These are phyloP conservation scores for Cavenderia fasciculata DNA, from an alignment of 78 protist species.

Conservation along the genomic window DNA sequence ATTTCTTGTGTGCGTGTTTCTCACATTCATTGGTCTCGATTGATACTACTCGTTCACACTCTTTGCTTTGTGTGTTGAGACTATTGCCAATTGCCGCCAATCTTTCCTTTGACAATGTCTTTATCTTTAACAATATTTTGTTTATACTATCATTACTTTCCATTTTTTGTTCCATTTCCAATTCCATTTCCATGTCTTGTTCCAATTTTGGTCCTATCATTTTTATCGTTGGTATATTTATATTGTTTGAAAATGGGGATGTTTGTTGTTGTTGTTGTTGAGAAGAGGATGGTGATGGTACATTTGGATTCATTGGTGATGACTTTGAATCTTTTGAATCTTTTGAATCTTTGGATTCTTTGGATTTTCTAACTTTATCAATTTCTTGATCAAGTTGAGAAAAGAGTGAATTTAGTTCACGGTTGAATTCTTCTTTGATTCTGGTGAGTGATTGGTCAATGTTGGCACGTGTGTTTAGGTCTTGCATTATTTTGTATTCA, in stretches of 20 bases:
- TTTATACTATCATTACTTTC: not conserved
- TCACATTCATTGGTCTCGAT: conserved; percentile 51
- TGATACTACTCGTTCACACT: conserved; percentile 20
- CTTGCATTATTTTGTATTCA: conserved; percentile 18
- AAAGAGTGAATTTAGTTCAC: not conserved
- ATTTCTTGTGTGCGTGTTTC: conserved; percentile 31
- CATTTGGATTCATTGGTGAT: not conserved
- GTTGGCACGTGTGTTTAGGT: conserved; percentile 14
- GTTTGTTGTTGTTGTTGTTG: not conserved
- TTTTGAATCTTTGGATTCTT: not conserved
- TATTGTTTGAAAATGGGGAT: not conserved
- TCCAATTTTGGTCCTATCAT: not conserved
- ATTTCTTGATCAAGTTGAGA: conserved; percentile 11
- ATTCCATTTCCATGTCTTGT: not conserved
- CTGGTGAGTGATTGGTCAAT: conserved; percentile 10
- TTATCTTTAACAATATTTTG: conserved; percentile 11
- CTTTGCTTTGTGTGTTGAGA: conserved; percentile 19
- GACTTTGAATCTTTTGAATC: not conserved
- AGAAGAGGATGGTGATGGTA: not conserved
- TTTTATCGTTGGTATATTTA: not conserved
- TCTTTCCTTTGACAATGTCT: not conserved
- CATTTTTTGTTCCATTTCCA: not conserved
- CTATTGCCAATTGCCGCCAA: not conserved
- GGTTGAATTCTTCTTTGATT: conserved; percentile 11
- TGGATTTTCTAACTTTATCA: not conserved